Conservation (phyloP, 495 filamentous ascomycete genomes). For the Trichocladium antarcticum region DNA sequence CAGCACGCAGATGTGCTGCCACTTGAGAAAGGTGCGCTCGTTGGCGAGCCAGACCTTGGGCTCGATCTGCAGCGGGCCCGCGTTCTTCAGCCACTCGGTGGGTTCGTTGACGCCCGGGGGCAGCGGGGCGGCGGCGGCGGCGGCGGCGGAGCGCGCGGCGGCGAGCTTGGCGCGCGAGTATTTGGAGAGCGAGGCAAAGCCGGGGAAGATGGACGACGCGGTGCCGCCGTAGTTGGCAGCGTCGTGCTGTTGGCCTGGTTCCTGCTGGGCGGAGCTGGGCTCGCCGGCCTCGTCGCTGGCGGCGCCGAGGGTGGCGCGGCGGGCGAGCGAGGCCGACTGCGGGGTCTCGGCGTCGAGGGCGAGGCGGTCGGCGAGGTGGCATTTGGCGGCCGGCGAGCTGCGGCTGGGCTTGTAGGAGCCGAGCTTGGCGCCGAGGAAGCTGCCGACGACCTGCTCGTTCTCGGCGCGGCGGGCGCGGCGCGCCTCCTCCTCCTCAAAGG, state of each 20-base stretch:
- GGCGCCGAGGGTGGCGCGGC: conserved; percentile 5
- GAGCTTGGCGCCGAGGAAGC: conserved; percentile 51
- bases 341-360: conserved; percentile 27
- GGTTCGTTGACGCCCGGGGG: conserved; percentile 83
- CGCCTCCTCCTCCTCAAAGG: conserved; percentile 86
- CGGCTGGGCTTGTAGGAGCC: conserved; percentile 43
- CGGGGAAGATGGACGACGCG: conserved; percentile 52
- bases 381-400: conserved; percentile 51
- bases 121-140: conserved; percentile 27
- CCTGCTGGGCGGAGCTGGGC: conserved; percentile 21
- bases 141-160: conserved; percentile 8
- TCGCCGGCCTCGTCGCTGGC: conserved; percentile 16
- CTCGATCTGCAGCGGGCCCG: conserved; percentile 80
- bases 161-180: conserved; percentile 52
- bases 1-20: conserved; percentile 85
- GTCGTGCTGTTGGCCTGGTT: background rate
- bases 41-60: conserved; percentile 98
- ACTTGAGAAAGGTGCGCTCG: conserved; percentile 93
- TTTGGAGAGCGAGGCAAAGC: conserved; percentile 57
- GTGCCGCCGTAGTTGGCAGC: conserved; percentile 39
- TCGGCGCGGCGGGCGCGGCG: conserved; percentile 65
- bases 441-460: conserved; percentile 81
- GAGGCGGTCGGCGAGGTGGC: conserved; percentile 40
- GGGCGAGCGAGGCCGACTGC: conserved; percentile 5
- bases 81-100: conserved; percentile 79